phyloP scores from a whole-genome alignment of 192 early-diverging fungal species.

The Backusella australiensis region DNA sequence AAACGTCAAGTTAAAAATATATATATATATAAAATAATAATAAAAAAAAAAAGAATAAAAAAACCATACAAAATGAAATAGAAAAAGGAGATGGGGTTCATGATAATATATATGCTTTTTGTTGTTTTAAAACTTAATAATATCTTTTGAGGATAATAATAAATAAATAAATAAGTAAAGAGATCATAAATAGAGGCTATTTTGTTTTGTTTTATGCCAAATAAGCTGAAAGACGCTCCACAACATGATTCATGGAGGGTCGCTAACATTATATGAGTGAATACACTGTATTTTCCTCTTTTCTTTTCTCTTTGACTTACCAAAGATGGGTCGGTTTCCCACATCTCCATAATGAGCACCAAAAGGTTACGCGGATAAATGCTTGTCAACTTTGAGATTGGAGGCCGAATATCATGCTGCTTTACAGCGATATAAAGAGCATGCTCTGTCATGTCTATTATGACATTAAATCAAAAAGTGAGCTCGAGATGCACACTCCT shows the following conservation, averaged over 20 bases:
- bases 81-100: too few species aligned
- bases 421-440: slow-evolving; percentile 41
- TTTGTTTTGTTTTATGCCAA: slow-evolving; percentile 23
- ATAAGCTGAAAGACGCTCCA: slow-evolving; percentile 66
- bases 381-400: slow-evolving; percentile 46
- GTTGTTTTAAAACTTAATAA: too few species aligned
- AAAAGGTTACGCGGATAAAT: slow-evolving; percentile 61
- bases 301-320: slow-evolving; percentile 21
- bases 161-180: neutral
- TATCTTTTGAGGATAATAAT: too few species aligned
- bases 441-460: slow-evolving; percentile 25
- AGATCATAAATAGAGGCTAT: neutral
- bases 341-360: slow-evolving; percentile 69
- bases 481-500: neutral
- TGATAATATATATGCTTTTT: too few species aligned
- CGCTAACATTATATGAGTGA: slow-evolving; percentile 32
- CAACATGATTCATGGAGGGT: slow-evolving; percentile 69
- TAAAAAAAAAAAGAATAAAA: neutral
- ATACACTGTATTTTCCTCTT: neutral
- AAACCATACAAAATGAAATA: too few species aligned
- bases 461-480: neutral
- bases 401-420: slow-evolving; percentile 59
- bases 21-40: neutral
- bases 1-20: neutral
- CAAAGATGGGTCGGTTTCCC: slow-evolving; percentile 57